These are phyloP conservation scores for Cryphonectria japonica DNA, from an alignment of 2,329 filamentous ascomycete species.

Conservation along the genomic window DNA sequence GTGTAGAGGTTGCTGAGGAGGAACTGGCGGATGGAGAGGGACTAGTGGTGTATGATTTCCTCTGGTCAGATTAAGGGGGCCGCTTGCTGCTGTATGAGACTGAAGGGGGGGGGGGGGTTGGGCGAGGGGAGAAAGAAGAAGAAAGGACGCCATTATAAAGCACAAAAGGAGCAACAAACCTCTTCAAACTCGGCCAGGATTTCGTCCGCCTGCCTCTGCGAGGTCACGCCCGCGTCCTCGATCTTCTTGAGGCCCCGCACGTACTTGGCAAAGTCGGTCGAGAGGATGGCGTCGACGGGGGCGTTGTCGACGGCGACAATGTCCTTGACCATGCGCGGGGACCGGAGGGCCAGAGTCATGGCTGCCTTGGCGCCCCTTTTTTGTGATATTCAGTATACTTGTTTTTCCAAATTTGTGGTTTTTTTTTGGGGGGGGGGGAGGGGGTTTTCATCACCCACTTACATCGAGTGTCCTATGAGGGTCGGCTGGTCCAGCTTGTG, in stretches of 20 bases:
- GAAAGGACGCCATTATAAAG: no score
- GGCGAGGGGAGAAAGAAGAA: neutral
- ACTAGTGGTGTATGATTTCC: constrained; percentile 41
- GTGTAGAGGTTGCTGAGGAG: constrained; percentile 83
- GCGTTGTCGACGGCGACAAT: constrained; percentile 91
- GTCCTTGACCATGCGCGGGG: constrained; percentile 68
- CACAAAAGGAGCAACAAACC: constrained; percentile 42
- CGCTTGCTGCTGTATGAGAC: no score
- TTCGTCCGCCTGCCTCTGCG: constrained; percentile 76
- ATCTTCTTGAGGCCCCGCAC: constrained; percentile 83
- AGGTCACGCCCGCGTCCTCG: constrained; percentile 68
- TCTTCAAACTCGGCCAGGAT: constrained; percentile 77
- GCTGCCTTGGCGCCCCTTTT: constrained; percentile 85
- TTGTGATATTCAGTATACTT: neutral
- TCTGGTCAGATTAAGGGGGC: neutral
- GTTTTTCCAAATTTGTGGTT: neutral
- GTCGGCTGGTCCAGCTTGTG: constrained; percentile 72
- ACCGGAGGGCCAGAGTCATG: constrained; percentile 80
- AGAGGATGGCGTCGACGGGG: constrained; percentile 77
- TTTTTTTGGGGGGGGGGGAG: neutral
- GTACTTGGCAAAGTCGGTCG: constrained; percentile 77
- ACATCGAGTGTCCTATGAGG: constrained; percentile 94
- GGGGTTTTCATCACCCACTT: constrained; percentile 35
- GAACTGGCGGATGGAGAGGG: constrained; percentile 83
- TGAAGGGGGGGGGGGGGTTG: neutral